These are phyloP conservation scores for Scenedesmus sp. DNA, from an alignment of 163 green algal species.

Conservation along the genomic window DNA sequence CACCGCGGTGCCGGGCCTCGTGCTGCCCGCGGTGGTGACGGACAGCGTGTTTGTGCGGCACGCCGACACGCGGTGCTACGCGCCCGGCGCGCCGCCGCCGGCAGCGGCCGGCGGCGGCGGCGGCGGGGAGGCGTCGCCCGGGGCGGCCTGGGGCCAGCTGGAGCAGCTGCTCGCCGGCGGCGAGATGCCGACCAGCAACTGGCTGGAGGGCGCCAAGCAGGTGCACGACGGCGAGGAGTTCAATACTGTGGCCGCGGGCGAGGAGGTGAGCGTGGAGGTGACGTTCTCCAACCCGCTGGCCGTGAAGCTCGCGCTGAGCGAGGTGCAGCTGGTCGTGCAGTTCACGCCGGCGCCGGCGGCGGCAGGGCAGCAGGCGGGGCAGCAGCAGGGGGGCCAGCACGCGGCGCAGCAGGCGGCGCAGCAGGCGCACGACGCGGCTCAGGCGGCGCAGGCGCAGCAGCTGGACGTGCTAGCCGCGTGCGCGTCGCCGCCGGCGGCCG, in stretches of 20 bases:
- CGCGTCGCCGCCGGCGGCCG: neutral
- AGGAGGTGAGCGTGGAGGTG: constrained; percentile 80
- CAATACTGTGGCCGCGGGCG: constrained; percentile 66
- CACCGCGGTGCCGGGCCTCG: constrained; percentile 49
- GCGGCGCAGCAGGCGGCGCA: constrained; percentile 4
- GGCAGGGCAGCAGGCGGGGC: constrained; percentile 7
- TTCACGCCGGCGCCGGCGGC: constrained; percentile 45
- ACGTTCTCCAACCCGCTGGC: constrained; percentile 82
- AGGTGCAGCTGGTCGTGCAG: constrained; percentile 70
- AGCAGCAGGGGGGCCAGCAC: neutral
- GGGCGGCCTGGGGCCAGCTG: constrained; percentile 59
- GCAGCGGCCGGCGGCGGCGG: constrained; percentile 39
- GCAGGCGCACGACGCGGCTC: no score
- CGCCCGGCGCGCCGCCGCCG: neutral
- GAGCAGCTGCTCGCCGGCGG: constrained; percentile 52
- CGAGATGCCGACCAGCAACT: constrained; percentile 53
- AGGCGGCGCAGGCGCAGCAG: constrained; percentile 17
- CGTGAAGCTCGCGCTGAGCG: constrained; percentile 66
- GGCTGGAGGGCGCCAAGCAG: constrained; percentile 60
- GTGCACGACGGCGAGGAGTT: constrained; percentile 55
- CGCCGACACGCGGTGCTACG: constrained; percentile 73
- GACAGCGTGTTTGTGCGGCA: constrained; percentile 68
- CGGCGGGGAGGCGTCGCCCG: neutral
- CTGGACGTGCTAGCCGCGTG: constrained; percentile 57
- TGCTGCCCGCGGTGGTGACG: constrained; percentile 73